phyloP scores from a whole-genome alignment of 2,329 filamentous ascomycete genomes.

The Colletotrichum tofieldiae region DNA sequence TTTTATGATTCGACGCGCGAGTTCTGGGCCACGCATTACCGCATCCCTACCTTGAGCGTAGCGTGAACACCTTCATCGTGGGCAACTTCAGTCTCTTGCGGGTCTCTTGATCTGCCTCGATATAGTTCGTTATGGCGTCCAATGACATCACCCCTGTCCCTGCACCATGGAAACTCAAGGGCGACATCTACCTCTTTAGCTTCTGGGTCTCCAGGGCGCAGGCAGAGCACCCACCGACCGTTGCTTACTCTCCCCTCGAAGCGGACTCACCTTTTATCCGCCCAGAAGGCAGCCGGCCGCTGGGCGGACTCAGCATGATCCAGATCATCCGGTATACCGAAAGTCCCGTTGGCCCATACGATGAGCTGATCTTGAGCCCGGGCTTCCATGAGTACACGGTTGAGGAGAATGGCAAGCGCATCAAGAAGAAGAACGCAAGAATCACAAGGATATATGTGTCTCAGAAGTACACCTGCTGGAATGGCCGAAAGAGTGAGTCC shows the following conservation, averaged over 20 bases:
- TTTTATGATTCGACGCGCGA: background rate
- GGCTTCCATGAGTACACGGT: constrained; percentile 62
- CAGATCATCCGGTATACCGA: constrained; percentile 67
- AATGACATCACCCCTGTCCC: constrained; percentile 29
- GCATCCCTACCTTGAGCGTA: background rate
- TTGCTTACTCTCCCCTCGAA: constrained; percentile 65
- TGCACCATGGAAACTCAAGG: constrained; percentile 62
- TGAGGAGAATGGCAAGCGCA: constrained; percentile 51
- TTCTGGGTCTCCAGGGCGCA: constrained; percentile 56
- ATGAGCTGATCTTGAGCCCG: constrained; percentile 66
- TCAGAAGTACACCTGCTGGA: constrained; percentile 66
- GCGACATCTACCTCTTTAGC: constrained; percentile 60
- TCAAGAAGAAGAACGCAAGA: constrained; percentile 55
- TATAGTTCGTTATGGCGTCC: constrained; percentile 6
- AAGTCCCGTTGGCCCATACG: constrained; percentile 68
- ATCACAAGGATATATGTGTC: constrained; percentile 71
- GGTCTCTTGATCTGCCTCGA: background rate
- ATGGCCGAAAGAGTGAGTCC: constrained; percentile 64
- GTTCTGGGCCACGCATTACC: background rate
- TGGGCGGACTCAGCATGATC: constrained; percentile 64
- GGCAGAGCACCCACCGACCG: constrained; percentile 52
- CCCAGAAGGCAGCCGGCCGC: constrained; percentile 53
- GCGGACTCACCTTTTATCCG: constrained; percentile 56
- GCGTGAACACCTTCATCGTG: background rate
- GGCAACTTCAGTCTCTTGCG: too few species aligned